phyloP scores from a whole-genome alignment of 23 red algal genomes.

The Agarophyton chilense region DNA sequence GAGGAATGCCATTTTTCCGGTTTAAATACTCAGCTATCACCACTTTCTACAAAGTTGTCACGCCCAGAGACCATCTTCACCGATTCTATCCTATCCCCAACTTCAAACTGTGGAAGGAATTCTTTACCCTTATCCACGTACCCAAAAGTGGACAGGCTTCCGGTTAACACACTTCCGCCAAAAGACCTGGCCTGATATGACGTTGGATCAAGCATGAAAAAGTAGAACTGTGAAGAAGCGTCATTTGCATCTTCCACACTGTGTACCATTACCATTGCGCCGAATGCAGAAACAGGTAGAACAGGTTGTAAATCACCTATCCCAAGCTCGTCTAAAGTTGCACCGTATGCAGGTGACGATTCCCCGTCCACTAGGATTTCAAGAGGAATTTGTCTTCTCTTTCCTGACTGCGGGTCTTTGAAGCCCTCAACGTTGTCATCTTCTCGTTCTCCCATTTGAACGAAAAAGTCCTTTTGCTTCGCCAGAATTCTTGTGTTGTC shows the following conservation, averaged over 20 bases:
- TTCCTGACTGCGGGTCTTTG: slow-evolving; percentile 51
- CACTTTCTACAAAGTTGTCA: slow-evolving; percentile 53
- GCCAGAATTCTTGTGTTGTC: slow-evolving; percentile 65
- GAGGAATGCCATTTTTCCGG: background rate
- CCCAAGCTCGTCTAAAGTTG: slow-evolving; percentile 78
- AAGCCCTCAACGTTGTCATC: slow-evolving; percentile 47
- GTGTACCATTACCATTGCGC: slow-evolving; percentile 91
- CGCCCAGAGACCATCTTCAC: slow-evolving; percentile 32
- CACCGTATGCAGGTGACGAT: slow-evolving; percentile 75
- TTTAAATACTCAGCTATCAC: slow-evolving; percentile 24
- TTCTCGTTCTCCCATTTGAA: slow-evolving; percentile 57
- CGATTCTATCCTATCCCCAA: slow-evolving; percentile 32
- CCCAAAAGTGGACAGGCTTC: slow-evolving; percentile 90
- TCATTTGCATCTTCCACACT: slow-evolving; percentile 89
- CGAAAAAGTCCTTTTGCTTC: slow-evolving; percentile 65
- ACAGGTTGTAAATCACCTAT: slow-evolving; percentile 83
- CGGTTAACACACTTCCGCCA: slow-evolving; percentile 83
- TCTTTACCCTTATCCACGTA: slow-evolving; percentile 67
- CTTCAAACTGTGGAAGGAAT: slow-evolving; percentile 45
- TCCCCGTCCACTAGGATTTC: slow-evolving; percentile 92
- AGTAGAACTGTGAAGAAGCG: slow-evolving; percentile 78
- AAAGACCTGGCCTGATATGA: slow-evolving; percentile 79
- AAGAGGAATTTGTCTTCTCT: slow-evolving; percentile 70
- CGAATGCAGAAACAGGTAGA: slow-evolving; percentile 84
- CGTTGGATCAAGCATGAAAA: slow-evolving; percentile 82